Percentiles rank a stretch among this genome's conserved stretches.
These are phyloP conservation scores for Beauveria varroae DNA, from an alignment of 2,329 filamentous ascomycete species.

Conservation along the genomic window DNA sequence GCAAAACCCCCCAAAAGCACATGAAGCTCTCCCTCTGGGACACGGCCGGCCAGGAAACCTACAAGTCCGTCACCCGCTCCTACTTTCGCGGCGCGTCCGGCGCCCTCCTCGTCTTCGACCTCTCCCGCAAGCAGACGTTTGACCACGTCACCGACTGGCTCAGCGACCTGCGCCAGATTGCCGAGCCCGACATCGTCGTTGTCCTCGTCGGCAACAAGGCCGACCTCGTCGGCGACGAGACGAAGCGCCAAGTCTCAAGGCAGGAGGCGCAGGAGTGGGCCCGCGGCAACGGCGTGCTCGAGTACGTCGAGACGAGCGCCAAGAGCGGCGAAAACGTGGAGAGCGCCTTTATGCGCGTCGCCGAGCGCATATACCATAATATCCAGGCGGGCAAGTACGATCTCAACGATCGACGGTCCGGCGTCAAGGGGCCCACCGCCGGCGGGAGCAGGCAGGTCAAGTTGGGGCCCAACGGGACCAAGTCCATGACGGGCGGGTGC, in stretches of 20 bases:
- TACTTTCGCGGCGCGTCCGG: constrained; percentile 77
- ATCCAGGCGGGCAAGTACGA: constrained; percentile 95
- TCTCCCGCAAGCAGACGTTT: constrained; percentile 79
- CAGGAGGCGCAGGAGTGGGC: constrained; percentile 91
- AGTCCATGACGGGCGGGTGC: constrained; percentile 36
- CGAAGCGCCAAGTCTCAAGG: constrained; percentile 68
- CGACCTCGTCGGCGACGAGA: constrained; percentile 56
- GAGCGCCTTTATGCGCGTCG: constrained; percentile 84
- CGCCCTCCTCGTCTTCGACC: constrained; percentile 86
- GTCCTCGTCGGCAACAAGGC: constrained; percentile 94
- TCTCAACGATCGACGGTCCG: constrained; percentile 83
- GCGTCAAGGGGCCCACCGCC: constrained; percentile 69
- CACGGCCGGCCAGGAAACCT: constrained; percentile 93
- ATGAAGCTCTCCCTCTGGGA: constrained; percentile 97
- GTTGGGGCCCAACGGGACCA: constrained; percentile 32
- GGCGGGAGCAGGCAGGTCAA: constrained; percentile 37
- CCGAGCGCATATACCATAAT: constrained; percentile 92
- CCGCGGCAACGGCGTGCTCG: constrained; percentile 71
- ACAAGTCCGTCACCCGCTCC: constrained; percentile 89
- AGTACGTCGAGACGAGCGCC: constrained; percentile 93
- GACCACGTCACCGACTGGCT: constrained; percentile 87
- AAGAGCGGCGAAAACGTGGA: constrained; percentile 95
- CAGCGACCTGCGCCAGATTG: constrained; percentile 86
- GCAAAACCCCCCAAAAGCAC: constrained; percentile 51
- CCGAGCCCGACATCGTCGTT: constrained; percentile 90